A percentile compares a stretch with the other conserved stretches of the same genome.
These are phyloP conservation scores for Adansonia gregorii DNA, from an alignment of 441 rosid species.

Conservation along the genomic window DNA sequence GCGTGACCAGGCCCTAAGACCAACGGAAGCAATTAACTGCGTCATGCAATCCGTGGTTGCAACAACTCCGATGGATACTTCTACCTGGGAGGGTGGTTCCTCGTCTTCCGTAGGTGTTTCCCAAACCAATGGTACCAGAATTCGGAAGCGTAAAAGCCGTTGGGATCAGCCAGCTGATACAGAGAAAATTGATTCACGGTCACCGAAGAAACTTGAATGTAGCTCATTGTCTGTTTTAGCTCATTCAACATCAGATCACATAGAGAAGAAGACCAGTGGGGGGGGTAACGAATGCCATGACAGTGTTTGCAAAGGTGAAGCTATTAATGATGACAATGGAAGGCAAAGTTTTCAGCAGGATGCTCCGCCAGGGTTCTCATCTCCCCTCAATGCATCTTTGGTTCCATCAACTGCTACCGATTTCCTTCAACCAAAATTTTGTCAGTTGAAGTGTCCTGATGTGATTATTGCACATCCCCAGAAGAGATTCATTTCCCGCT, in stretches of 20 bases:
- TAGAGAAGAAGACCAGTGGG: constrained; percentile 35
- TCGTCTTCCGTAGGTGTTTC: constrained; percentile 42
- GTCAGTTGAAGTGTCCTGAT: constrained; percentile 35
- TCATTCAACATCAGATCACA: constrained; percentile 27
- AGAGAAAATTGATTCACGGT: constrained; percentile 36
- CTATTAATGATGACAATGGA: constrained; percentile 33
- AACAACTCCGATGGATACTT: constrained; percentile 43
- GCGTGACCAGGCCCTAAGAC: constrained; percentile 57
- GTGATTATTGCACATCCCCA: constrained; percentile 56
- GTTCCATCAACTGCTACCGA: constrained; percentile 38
- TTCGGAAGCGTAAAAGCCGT: constrained; percentile 91
- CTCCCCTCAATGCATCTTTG: constrained; percentile 39
- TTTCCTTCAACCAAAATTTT: constrained; percentile 32
- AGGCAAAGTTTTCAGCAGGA: constrained; percentile 52
- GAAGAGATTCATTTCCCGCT: constrained; percentile 63
- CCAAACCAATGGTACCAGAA: constrained; percentile 39
- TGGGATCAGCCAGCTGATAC: constrained; percentile 88
- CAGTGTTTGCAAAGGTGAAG: constrained; percentile 36
- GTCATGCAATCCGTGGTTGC: constrained; percentile 39
- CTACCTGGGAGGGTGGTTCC: constrained; percentile 45
- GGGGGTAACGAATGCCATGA: constrained; percentile 36
- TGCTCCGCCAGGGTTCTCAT: constrained; percentile 88
- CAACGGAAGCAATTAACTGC: constrained; percentile 51
- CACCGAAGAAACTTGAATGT: constrained; percentile 30
- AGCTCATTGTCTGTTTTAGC: constrained; percentile 22